Evolutionary conservation across 2,329 filamentous ascomycete species (phyloP).

Genomic region (Chalara sp.): DNA sequence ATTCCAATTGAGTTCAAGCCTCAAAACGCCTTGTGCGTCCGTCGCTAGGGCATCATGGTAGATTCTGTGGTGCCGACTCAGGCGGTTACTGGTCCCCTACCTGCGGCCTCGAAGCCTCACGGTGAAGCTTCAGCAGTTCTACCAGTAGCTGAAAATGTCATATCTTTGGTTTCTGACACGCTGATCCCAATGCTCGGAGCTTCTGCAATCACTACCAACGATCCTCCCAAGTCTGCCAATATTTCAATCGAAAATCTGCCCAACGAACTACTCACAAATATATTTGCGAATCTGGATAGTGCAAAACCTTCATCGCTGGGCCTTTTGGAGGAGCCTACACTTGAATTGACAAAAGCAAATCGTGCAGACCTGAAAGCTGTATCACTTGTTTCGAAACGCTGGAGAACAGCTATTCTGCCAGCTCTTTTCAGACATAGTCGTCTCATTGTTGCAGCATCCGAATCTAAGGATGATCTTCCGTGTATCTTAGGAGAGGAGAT

Average conservation of each 20-base stretch:
- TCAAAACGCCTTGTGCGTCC: too few relatives aligned
- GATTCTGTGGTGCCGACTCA: too few relatives aligned
- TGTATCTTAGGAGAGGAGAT: slow-evolving; percentile 13
- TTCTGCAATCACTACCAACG: too few relatives aligned
- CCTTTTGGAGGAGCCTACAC: slow-evolving; percentile 43
- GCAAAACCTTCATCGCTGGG: slow-evolving; percentile 38
- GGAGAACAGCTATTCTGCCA: slow-evolving; percentile 45
- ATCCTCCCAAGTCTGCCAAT: too few relatives aligned
- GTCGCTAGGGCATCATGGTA: too few relatives aligned
- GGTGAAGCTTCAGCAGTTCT: too few relatives aligned
- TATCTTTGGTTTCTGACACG: too few relatives aligned
- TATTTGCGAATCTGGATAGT: slow-evolving; percentile 47
- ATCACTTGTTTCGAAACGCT: slow-evolving; percentile 45
- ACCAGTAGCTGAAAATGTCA: too few relatives aligned
- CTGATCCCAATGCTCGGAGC: too few relatives aligned
- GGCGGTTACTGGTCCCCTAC: too few relatives aligned
- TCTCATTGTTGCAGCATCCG: slow-evolving; percentile 27
- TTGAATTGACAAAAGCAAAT: slow-evolving; percentile 32
- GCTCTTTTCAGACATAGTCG: slow-evolving; percentile 50
- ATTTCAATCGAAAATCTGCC: slow-evolving; percentile 37
- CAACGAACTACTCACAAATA: slow-evolving; percentile 52
- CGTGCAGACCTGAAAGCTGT: slow-evolving; percentile 45
- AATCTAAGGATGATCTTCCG: slow-evolving; percentile 2
- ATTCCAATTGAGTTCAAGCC: too few relatives aligned
- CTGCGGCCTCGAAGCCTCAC: too few relatives aligned